phyloP scores from a whole-genome alignment of 441 rosid genomes.

The Populus hybrid region DNA sequence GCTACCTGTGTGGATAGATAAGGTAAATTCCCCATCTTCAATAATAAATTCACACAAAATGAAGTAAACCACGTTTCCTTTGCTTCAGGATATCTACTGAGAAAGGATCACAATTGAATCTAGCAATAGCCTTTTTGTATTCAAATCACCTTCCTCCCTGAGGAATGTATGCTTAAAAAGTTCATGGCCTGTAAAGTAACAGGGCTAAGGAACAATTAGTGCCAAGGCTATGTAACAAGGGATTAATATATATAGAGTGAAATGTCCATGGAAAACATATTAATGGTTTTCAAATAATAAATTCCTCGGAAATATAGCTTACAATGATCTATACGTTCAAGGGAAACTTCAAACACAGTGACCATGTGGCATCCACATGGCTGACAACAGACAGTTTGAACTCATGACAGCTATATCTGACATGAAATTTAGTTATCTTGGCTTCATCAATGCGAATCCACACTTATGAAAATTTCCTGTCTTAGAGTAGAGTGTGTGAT shows the following conservation, averaged over 20 bases:
- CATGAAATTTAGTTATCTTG: conserved; percentile 95
- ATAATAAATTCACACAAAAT: conserved; percentile 95
- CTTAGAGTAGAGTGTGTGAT: conserved; percentile 91
- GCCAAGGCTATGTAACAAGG: neutral
- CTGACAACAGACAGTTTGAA: conserved; percentile 98
- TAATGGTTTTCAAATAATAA: no score
- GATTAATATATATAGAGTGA: neutral
- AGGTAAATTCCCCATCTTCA: conserved; percentile 98
- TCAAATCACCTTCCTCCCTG: conserved; percentile 98
- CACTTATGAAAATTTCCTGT: conserved; percentile 96
- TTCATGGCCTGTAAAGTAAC: conserved; percentile 77
- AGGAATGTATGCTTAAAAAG: conserved; percentile 94
- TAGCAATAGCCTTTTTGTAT: conserved; percentile 89
- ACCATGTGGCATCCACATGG: conserved; percentile 94
- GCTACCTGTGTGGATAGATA: conserved; percentile 94
- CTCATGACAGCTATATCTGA: conserved; percentile 98
- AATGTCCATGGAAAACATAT: neutral
- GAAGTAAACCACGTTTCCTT: conserved; percentile 94
- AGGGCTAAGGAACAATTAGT: conserved; percentile 7
- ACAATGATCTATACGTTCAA: conserved; percentile 93
- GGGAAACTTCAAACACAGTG: conserved; percentile 89
- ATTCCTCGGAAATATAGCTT: conserved; percentile 20
- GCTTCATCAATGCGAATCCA: conserved; percentile 95
- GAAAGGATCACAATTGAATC: conserved; percentile 92
- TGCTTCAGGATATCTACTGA: conserved; percentile 90